Percentiles rank a stretch among this genome's conserved stretches.
These are phyloP conservation scores for Fagopyrum esculentum DNA, from an alignment of 148 eudicot species.

Conservation along the genomic window DNA sequence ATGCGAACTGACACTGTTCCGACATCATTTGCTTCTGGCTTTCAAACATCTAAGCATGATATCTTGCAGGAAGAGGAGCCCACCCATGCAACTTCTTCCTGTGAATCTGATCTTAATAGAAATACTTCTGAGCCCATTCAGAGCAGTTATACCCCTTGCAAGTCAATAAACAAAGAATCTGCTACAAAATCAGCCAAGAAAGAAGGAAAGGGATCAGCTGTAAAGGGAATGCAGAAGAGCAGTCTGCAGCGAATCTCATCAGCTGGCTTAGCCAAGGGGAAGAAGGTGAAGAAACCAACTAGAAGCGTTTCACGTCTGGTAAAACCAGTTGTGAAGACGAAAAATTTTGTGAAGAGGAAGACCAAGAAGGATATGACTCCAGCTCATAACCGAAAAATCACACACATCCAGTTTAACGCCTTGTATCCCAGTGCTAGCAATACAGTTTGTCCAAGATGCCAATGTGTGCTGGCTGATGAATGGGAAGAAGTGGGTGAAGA, in stretches of 20 bases:
- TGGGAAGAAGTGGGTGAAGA: conserved; percentile 28
- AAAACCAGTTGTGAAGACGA: conserved; percentile 58
- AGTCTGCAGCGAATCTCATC: conserved; percentile 29
- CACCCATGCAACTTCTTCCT: conserved; percentile 20
- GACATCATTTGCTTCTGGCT: conserved; percentile 12
- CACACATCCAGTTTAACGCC: conserved; percentile 28
- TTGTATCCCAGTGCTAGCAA: conserved; percentile 34
- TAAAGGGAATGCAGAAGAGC: conserved; percentile 29
- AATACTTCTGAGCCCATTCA: conserved; percentile 21
- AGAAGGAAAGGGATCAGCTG: conserved; percentile 26
- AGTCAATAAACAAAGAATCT: conserved; percentile 8
- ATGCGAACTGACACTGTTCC: conserved; percentile 17
- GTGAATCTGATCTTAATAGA: conserved; percentile 14
- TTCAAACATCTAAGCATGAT: conserved; percentile 22
- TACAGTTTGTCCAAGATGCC: conserved; percentile 78
- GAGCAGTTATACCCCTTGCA: conserved; percentile 14
- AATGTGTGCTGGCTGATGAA: conserved; percentile 49
- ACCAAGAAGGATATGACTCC: conserved; percentile 36
- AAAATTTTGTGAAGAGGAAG: conserved; percentile 48
- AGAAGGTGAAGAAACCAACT: conserved; percentile 41
- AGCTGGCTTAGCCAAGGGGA: conserved; percentile 28
- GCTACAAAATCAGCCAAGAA: conserved; percentile 22
- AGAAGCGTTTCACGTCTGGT: conserved; percentile 43
- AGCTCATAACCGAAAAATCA: conserved; percentile 23
- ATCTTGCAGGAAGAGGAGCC: conserved; percentile 20